Conservation (phyloP, 306 rosid species). For the Cyamopsis tetragonoloba region DNA sequence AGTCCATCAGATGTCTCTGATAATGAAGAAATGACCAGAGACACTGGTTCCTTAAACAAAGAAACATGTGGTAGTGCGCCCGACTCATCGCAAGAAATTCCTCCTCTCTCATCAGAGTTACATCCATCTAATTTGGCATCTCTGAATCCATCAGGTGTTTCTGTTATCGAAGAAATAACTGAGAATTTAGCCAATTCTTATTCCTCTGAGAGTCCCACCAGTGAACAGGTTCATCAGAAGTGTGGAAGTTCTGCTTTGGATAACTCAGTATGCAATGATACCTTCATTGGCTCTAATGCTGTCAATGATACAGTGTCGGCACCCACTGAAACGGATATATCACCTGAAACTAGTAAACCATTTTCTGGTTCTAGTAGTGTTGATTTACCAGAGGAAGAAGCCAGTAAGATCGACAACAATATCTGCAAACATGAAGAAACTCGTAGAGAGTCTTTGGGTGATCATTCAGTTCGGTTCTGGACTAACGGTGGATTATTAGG, state of each 20-base stretch:
- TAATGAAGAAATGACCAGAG: constrained; percentile 15
- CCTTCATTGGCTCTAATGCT: constrained; percentile 1
- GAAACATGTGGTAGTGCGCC: constrained; percentile 30
- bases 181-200: constrained; percentile 16
- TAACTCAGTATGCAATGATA: constrained; percentile 22
- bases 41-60: constrained; percentile 34
- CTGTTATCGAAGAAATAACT: constrained; percentile 24
- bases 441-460: constrained; percentile 39
- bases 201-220: constrained; percentile 22
- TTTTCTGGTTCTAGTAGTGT: constrained; percentile 30
- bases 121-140: constrained; percentile 12
- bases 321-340: constrained; percentile 29
- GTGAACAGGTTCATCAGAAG: constrained; percentile 33
- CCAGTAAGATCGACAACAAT: constrained; percentile 30
- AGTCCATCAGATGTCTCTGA: constrained; percentile 12
- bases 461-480: constrained; percentile 68
- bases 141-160: constrained; percentile 14
- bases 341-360: constrained; percentile 23
- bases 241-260: constrained; percentile 33
- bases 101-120: constrained; percentile 27
- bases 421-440: constrained; percentile 43
- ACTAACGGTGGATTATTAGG: constrained; percentile 97
- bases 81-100: constrained; percentile 15
- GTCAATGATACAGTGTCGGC: constrained; percentile 33
- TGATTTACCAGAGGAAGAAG: constrained; percentile 37